phyloP scores from a whole-genome alignment of 176 grass and related monocot genomes.

The Aegilops umbellulata region DNA sequence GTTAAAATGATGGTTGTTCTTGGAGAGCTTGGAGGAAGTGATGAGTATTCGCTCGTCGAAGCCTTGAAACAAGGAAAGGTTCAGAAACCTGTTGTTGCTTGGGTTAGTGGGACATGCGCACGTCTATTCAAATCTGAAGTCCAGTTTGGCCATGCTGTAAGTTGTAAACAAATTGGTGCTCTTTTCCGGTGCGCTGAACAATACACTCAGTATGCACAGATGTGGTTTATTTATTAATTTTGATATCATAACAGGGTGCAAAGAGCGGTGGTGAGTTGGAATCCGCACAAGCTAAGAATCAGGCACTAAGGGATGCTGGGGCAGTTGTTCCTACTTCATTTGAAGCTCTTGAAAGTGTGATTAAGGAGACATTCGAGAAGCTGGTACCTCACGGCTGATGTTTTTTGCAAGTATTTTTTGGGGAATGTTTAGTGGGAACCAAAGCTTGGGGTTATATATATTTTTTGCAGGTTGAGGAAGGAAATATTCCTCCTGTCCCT shows the following conservation, averaged over 20 bases:
- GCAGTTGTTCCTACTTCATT: conserved; percentile 97
- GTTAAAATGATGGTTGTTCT: conserved; percentile 99
- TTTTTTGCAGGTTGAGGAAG: conserved; percentile 72
- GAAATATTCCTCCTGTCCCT: conserved; percentile 78
- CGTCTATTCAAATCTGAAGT: conserved; percentile 98
- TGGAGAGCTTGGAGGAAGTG: conserved; percentile 91
- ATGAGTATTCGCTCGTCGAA: conserved; percentile 96
- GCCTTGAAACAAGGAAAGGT: conserved; percentile 97
- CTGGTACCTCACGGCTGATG: conserved; percentile 44
- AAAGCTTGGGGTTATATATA: neutral
- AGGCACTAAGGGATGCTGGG: conserved; percentile 86
- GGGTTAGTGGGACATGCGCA: conserved; percentile 98
- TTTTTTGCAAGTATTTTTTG: conserved; percentile 3
- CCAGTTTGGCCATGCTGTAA: conserved; percentile 98
- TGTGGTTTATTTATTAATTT: conserved; percentile 32
- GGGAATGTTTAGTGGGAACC: neutral
- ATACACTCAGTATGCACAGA: neutral
- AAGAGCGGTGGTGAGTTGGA: conserved; percentile 98
- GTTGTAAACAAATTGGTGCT: conserved; percentile 22
- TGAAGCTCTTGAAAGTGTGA: conserved; percentile 86
- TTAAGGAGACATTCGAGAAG: conserved; percentile 90
- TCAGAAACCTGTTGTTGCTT: conserved; percentile 96
- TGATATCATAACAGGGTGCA: conserved; percentile 57
- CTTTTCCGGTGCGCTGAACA: conserved; percentile 1
- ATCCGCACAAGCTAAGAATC: conserved; percentile 94